Evolutionary conservation across 75 land plant species (phyloP).

Genomic region (Chamaecyparis obtusa): DNA sequence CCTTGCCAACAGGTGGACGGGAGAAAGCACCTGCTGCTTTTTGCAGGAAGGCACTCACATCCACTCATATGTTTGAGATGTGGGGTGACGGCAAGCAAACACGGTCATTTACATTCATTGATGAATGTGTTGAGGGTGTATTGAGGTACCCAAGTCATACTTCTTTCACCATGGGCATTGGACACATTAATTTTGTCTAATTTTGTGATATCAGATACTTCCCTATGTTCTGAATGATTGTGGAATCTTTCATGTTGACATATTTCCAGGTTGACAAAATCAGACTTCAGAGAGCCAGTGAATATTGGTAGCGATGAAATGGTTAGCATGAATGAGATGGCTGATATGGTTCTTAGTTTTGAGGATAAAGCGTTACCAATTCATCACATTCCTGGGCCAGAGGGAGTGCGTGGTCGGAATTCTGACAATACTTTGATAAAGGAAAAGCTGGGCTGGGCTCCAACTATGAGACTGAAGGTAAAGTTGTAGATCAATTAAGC

Average conservation of each 20-base stretch:
- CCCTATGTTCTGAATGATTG: neutral
- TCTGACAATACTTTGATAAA: conserved; percentile 92
- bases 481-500: neutral
- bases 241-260: neutral
- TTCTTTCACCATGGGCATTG: neutral
- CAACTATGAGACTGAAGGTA: conserved; percentile 89
- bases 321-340: conserved; percentile 99
- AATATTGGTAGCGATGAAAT: conserved; percentile 98
- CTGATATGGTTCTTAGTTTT: conserved; percentile 87
- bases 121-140: conserved; percentile 98
- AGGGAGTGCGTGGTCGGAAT: conserved; percentile 96
- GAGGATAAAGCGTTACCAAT: conserved; percentile 85
- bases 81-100: conserved; percentile 99
- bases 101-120: conserved; percentile 94
- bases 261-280: conserved; percentile 78
- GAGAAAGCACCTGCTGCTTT: conserved; percentile 99
- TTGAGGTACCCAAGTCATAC: conserved; percentile 41
- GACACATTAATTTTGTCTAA: neutral
- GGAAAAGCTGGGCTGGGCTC: conserved; percentile 97
- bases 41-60: conserved; percentile 86
- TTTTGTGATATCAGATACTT: neutral
- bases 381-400: conserved; percentile 95
- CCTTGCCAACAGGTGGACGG: conserved; percentile 66
- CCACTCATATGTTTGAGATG: conserved; percentile 89
- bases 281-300: conserved; percentile 96